phyloP scores from a whole-genome alignment of 257 asterid species.

The Thymus quinquecostatus region DNA sequence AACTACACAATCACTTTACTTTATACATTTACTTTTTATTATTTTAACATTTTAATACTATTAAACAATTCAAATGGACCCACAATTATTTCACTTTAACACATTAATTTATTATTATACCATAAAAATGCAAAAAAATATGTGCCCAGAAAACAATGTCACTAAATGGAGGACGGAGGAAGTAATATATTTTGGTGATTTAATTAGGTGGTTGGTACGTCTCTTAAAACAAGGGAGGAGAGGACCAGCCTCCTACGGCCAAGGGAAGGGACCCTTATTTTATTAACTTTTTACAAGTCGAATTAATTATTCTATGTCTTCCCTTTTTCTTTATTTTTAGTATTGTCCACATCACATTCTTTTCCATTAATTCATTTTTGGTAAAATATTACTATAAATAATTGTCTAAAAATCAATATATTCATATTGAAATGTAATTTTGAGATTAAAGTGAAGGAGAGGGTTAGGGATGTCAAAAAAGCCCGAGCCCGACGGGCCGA shows the following conservation, averaged over 20 bases:
- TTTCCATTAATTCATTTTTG: no score
- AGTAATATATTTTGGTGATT: not conserved
- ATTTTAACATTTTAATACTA: not conserved
- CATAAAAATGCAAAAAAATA: no score
- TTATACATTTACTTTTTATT: no score
- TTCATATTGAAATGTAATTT: not conserved
- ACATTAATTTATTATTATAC: no score
- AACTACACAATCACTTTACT: no score
- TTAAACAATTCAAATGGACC: no score
- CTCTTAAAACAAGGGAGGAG: not conserved
- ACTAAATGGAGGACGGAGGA: no score
- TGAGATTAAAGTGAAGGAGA: not conserved
- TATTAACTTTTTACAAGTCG: not conserved
- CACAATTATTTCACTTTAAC: no score
- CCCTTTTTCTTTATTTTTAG: not conserved
- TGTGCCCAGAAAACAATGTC: no score
- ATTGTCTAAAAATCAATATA: not conserved
- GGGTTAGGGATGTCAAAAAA: no score
- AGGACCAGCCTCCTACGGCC: slow-evolving; percentile 1
- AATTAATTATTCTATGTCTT: not conserved
- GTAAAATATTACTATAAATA: no score
- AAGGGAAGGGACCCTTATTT: not conserved
- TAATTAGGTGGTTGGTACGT: not conserved
- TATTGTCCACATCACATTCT: not conserved
- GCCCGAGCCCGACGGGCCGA: no score